Conservation (phyloP, 2,329 filamentous ascomycete species). For the Penicillium sp. region DNA sequence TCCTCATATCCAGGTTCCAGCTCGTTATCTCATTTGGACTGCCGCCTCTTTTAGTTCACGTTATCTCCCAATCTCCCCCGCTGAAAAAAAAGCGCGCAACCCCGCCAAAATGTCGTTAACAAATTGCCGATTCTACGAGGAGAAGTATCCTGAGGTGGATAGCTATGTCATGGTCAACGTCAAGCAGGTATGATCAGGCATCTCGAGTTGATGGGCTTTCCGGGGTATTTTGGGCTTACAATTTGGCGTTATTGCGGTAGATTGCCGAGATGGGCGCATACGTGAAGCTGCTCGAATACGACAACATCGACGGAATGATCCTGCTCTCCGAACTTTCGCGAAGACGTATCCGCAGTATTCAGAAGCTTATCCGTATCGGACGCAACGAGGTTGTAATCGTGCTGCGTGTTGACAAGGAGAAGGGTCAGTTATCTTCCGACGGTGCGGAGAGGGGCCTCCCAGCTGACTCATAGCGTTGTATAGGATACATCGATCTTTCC, state of each 20-base stretch:
- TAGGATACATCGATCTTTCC: conserved; percentile 95
- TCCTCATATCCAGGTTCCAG: conserved; percentile 13
- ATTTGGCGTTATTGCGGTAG: conserved; percentile 48
- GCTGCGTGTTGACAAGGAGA: conserved; percentile 98
- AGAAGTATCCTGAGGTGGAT: conserved; percentile 97
- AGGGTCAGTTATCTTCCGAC: conserved; percentile 61
- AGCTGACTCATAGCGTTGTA: conserved; percentile 25
- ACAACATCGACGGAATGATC: conserved; percentile 99
- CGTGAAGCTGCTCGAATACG: conserved; percentile 98
- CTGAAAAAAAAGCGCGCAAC: conserved; percentile 36
- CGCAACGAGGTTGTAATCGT: conserved; percentile 99
- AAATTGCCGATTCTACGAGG: conserved; percentile 96
- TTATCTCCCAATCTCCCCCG: conserved; percentile 10
- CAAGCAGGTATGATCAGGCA: conserved; percentile 75
- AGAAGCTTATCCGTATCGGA: conserved; percentile 97
- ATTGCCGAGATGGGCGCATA: conserved; percentile 99
- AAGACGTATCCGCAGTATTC: conserved; percentile 97
- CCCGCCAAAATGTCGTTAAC: conserved; percentile 85
- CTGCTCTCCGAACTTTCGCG: conserved; percentile 95
- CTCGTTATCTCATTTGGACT: conserved; percentile 13
- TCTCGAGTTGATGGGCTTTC: neutral
- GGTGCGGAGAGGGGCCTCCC: neutral
- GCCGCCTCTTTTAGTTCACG: conserved; percentile 13
- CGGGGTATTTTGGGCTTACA: conserved; percentile 16
- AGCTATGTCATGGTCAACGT: conserved; percentile 99